Percentiles rank a stretch among this genome's conserved stretches.
Conservation (phyloP, 345 rosid species). For the Brassica carinata region DNA sequence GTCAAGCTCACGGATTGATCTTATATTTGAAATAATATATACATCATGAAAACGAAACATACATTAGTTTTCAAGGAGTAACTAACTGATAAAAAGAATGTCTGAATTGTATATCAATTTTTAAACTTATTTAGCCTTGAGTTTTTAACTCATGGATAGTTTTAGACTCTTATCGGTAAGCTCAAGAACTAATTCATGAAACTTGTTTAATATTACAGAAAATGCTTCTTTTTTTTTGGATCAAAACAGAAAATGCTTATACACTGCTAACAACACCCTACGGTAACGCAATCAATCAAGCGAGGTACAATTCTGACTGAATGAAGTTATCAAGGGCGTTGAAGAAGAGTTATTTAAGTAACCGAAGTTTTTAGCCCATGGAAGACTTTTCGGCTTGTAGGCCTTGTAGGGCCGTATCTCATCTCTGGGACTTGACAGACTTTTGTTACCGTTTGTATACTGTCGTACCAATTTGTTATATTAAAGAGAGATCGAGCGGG, state of each 20-base stretch:
- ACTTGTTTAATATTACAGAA: neutral
- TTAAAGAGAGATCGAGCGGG: neutral
- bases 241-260: neutral
- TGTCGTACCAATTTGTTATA: neutral
- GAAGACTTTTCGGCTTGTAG: neutral
- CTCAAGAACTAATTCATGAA: neutral
- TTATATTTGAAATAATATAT: neutral
- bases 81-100: neutral
- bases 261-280: neutral
- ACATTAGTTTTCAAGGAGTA: neutral
- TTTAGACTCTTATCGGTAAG: neutral
- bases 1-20: neutral
- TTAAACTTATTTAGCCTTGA: neutral
- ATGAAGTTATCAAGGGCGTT: neutral
- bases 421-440: no score
- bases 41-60: neutral
- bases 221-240: neutral
- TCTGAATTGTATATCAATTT: neutral
- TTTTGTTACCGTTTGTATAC: neutral
- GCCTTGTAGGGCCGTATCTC: neutral
- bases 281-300: neutral
- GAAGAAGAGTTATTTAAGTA: neutral
- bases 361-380: neutral
- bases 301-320: neutral
- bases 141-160: neutral